Evolutionary conservation across 305 asterid species (phyloP), one percentile per base, ranked within the genome.

Genomic region (Fraxinus albicans): DNA sequence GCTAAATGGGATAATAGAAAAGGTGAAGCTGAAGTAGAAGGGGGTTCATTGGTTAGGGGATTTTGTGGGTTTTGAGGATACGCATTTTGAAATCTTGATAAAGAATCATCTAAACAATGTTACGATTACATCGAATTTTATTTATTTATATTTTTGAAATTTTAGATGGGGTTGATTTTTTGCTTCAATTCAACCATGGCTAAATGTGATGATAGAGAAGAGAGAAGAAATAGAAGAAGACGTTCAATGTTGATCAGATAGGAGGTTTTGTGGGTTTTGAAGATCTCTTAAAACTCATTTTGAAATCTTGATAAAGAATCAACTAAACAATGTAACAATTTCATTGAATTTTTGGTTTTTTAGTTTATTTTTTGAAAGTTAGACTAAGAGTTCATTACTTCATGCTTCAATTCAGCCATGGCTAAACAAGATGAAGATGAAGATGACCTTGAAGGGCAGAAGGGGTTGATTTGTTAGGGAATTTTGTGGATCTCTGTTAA

Each of bases 171-270:
- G 12, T 95, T 91, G 27, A 96, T 93, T 38, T 97, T 86, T 79
- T 96, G 98, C 92, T 95, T 96, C 80, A 96, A 89, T 82, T 95
- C 99, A 78, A 95, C 90, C 98, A 92, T 96, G 27, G 97, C 99
- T 15, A 96, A 80, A 81, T 93, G 98, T n/a, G 95, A 91, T 0
- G 99, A 90, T 6, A 96, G 85, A 1, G 94, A 88, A 8, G 95
- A 88, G 3, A 2, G 94, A 40, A 1, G 82, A n/a, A 40, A 40
- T 40, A 40, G 13, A 40, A 40, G 47, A 38, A 1, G 95, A 80
- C 25, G 55, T 55, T 33, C 2, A 55, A 33, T 73, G 55, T 34
- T 34, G 81, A 9, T 36, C 38, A 60, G 36, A 60, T 36, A n/a
- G 38, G 60, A 8, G 81, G 36, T 79, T 63, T 79, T 42, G 60